These are phyloP conservation scores for Cokeromyces recurvatus DNA, from an alignment of 371 early-diverging fungal genomes.

Conservation along the genomic window DNA sequence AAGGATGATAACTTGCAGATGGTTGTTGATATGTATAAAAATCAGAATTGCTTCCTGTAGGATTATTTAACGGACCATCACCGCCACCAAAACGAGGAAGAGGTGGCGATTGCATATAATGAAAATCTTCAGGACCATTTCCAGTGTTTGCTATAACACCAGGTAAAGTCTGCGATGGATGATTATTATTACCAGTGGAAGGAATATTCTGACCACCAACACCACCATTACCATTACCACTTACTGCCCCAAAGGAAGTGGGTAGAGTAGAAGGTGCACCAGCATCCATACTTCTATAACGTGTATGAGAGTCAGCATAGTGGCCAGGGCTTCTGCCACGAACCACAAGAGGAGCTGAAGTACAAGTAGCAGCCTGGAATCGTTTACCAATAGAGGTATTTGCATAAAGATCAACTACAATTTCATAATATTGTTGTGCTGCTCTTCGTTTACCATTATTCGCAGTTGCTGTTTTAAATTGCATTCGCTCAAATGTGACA, in stretches of 20 bases:
- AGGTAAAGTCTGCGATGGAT: slow-evolving; percentile 4
- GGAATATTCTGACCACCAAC: slow-evolving; percentile 6
- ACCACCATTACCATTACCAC: background rate
- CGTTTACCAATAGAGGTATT: slow-evolving; percentile 35
- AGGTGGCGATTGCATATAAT: slow-evolving; percentile 9
- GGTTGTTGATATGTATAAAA: slow-evolving; percentile 6
- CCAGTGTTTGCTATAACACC: background rate
- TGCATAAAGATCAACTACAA: slow-evolving; percentile 65
- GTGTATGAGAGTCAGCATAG: slow-evolving; percentile 64
- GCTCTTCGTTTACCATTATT: slow-evolving; percentile 85
- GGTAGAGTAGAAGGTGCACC: slow-evolving; percentile 31
- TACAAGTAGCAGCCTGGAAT: slow-evolving; percentile 58
- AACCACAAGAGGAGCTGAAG: slow-evolving; percentile 79
- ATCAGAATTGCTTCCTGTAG: background rate
- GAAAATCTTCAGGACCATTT: slow-evolving; percentile 7
- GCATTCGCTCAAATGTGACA: slow-evolving; percentile 84
- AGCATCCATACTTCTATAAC: slow-evolving; percentile 26
- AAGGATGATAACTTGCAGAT: slow-evolving; percentile 7
- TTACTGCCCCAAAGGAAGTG: background rate
- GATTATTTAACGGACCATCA: background rate
- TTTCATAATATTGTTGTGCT: slow-evolving; percentile 84
- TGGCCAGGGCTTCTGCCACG: slow-evolving; percentile 91
- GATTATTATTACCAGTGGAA: background rate
- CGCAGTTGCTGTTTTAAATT: slow-evolving; percentile 92
- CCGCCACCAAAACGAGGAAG: slow-evolving; percentile 1